These are phyloP conservation scores for Juncus effusus DNA, from an alignment of 176 grass and related monocot species.

Conservation along the genomic window DNA sequence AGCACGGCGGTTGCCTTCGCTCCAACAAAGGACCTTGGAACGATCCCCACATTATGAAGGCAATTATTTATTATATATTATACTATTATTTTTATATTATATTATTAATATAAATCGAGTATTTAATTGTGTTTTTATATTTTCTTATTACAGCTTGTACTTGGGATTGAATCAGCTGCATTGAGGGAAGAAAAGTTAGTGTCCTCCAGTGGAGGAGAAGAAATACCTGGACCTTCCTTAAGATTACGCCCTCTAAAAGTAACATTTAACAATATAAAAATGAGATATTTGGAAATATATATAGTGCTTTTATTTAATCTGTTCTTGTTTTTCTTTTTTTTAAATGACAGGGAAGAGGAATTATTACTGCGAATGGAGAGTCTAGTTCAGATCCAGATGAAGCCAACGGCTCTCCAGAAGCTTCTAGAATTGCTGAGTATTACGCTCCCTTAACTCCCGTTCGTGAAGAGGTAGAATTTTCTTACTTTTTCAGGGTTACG, in stretches of 20 bases:
- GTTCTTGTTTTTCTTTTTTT: constrained; percentile 3
- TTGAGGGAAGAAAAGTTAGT: constrained; percentile 46
- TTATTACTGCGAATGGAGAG: constrained; percentile 56
- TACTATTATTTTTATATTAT: neutral
- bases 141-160: constrained; percentile 45
- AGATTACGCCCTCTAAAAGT: constrained; percentile 47
- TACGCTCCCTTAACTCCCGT: constrained; percentile 19
- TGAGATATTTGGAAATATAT: neutral
- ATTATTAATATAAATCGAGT: neutral
- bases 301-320: constrained; percentile 12
- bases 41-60: constrained; percentile 80
- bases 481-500: neutral
- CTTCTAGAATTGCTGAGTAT: neutral
- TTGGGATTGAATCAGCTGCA: constrained; percentile 51
- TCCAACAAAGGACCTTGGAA: constrained; percentile 98
- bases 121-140: constrained; percentile 16
- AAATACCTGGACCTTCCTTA: constrained; percentile 35
- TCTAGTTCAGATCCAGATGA: constrained; percentile 70
- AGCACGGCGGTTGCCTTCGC: constrained; percentile 76
- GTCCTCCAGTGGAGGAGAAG: constrained; percentile 46
- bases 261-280: constrained; percentile 25
- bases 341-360: constrained; percentile 53
- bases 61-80: neutral
- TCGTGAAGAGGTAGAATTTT: constrained; percentile 21
- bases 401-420: constrained; percentile 28